Evolutionary conservation across 2,329 filamentous ascomycete genomes (phyloP).

Genomic region (Colletotrichum liriopes): DNA sequence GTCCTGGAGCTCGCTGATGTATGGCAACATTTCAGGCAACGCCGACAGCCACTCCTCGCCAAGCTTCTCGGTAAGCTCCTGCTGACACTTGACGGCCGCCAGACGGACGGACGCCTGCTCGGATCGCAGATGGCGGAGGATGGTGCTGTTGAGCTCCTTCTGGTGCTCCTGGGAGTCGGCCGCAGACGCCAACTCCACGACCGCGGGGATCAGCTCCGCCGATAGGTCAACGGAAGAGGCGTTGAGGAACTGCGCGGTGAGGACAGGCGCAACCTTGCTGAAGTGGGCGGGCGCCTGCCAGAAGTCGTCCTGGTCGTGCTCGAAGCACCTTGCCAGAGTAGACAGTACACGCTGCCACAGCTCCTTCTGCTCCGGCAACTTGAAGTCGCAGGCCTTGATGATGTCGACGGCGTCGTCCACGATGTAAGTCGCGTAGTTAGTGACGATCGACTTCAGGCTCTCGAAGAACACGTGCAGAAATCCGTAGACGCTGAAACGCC

Average conservation of each 20-base stretch:
- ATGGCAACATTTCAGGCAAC: slow-evolving; percentile 95
- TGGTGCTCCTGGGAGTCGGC: slow-evolving; percentile 91
- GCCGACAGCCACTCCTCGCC: slow-evolving; percentile 95
- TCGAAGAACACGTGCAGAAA: slow-evolving; percentile 87
- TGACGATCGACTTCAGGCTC: slow-evolving; percentile 93
- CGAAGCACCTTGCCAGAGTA: slow-evolving; percentile 83
- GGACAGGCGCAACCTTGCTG: slow-evolving; percentile 76
- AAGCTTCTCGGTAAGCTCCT: slow-evolving; percentile 82
- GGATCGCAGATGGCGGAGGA: slow-evolving; percentile 85
- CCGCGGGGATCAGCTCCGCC: slow-evolving; percentile 77
- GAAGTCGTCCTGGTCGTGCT: slow-evolving; percentile 94
- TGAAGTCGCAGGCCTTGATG: slow-evolving; percentile 68
- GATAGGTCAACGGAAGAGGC: slow-evolving; percentile 61
- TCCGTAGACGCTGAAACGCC: slow-evolving; percentile 84
- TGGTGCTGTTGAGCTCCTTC: slow-evolving; percentile 85
- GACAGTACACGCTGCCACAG: slow-evolving; percentile 81
- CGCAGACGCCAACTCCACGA: slow-evolving; percentile 84
- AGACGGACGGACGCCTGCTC: slow-evolving; percentile 81
- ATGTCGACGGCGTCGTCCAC: slow-evolving; percentile 81
- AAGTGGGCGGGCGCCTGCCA: slow-evolving; percentile 96
- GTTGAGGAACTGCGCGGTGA: slow-evolving; percentile 77
- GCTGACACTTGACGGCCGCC: slow-evolving; percentile 86
- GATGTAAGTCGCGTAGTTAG: slow-evolving; percentile 89
- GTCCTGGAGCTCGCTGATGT: slow-evolving; percentile 95
- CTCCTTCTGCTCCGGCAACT: slow-evolving; percentile 62